A percentile compares a stretch with the other conserved stretches of the same genome.
Conservation (phyloP, 2,329 filamentous ascomycete genomes). For the Penicillium sp. region DNA sequence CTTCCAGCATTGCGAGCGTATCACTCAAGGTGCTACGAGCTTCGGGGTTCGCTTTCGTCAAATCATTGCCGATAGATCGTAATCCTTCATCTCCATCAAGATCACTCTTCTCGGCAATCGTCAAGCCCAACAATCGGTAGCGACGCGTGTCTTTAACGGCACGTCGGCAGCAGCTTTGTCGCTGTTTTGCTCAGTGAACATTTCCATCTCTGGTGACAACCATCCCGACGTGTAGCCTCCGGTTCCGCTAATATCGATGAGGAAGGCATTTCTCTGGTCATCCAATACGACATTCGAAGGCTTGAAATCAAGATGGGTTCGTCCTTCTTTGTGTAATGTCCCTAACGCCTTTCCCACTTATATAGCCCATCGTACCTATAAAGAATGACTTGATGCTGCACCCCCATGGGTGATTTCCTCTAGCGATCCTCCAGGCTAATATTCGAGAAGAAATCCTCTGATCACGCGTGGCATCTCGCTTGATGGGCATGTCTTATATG, state of each 20-base stretch:
- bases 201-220: slow-evolving; percentile 22
- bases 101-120: not conserved
- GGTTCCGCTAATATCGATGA: slow-evolving; percentile 26
- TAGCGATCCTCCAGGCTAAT: slow-evolving; percentile 20
- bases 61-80: not conserved
- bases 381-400: not conserved
- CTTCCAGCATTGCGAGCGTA: not conserved
- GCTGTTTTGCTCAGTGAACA: not conserved
- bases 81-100: not conserved
- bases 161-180: not conserved
- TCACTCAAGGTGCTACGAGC: not conserved
- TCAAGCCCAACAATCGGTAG: slow-evolving; percentile 3
- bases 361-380: slow-evolving; percentile 9
- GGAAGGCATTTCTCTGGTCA: slow-evolving; percentile 17
- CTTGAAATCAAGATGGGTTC: slow-evolving; percentile 24
- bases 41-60: not conserved
- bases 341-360: not conserved
- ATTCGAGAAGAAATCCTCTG: slow-evolving; percentile 23
- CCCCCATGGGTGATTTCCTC: slow-evolving; percentile 8
- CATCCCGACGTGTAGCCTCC: slow-evolving; percentile 10
- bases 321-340: not conserved
- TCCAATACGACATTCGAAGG: slow-evolving; percentile 25
- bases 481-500: slow-evolving; percentile 4
- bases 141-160: not conserved
- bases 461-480: slow-evolving; percentile 11